Evolutionary conservation across 176 grass and related monocot genomes (phyloP), one percentile per base, ranked within the genome.

Genomic region (Carex pumila): DNA sequence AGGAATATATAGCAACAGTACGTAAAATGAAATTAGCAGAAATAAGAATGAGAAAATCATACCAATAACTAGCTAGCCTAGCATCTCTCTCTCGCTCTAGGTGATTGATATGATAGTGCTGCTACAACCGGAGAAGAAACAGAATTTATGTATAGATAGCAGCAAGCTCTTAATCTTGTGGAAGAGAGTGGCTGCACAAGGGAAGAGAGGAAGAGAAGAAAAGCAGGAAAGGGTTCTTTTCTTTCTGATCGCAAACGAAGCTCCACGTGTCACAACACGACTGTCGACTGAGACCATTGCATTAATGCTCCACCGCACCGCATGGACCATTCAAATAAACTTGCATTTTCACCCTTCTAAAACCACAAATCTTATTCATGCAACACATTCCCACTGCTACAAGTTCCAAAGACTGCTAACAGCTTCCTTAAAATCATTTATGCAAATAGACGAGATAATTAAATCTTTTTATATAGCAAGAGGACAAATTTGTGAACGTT

Each of bases 61-160:
- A 91, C 87, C 87, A 80, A 85, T 55, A 43, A 79, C 79, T 64
- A 75, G 49, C 70, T 32, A 65, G 82, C 55, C 34, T 36, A 25
- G 25, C 25, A 4, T 36, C 18, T 49, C 70, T 70, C 61, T 65
- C 31, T n/a, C 82, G 50, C 81, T 49, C 43, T 47, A 47, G 7
- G 43, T 47, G 7, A 47, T 47, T 7, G 43, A 60, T 55, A 39
- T 37, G 15, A 71, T 25, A 3, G 5, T 47, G 43, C 43, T 8
- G 39, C 4, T 79, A 15, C 10, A 79, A 30, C 50, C 18, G 43
- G 3, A 34, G 75, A 56, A 17, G 43, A 34, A 34, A 3, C 1
- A 34, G 3, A 34, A 34, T 34, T 36, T 14, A 79, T 1, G 37
- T 71, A 59, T 59, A 59, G 39, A 9, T 49, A 5, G 62, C 34